Conservation (phyloP, 352 stramenopile genomes). For the Globisporangium alternatum region DNA sequence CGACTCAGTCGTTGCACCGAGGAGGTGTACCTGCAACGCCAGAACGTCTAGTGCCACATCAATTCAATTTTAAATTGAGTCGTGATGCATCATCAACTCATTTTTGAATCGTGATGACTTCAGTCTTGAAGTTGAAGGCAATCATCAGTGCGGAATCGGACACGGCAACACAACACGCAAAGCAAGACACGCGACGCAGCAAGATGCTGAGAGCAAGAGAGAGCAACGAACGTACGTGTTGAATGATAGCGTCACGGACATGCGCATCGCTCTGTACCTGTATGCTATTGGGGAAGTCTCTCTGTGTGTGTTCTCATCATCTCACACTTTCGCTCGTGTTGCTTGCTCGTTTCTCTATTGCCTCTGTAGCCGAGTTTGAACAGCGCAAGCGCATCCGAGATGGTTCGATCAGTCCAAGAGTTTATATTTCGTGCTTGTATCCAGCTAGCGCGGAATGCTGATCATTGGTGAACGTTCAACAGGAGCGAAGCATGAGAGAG, state of each 20-base stretch:
- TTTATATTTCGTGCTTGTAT: neutral
- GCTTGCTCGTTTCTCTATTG: neutral
- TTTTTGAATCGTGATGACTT: constrained; percentile 6
- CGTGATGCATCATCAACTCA: neutral
- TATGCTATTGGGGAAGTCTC: neutral
- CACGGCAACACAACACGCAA: neutral
- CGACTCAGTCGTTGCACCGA: neutral
- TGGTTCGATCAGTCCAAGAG: neutral
- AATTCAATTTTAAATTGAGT: neutral
- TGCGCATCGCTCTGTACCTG: neutral
- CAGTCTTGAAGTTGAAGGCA: constrained; percentile 5
- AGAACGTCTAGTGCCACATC: neutral
- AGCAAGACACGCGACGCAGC: neutral
- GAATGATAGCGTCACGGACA: too few species aligned
- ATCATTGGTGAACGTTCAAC: neutral
- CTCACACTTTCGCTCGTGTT: neutral
- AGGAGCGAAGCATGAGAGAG: neutral
- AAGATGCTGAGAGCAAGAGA: constrained; percentile 10
- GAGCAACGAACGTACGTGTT: neutral
- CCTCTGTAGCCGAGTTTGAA: neutral
- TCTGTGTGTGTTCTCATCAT: neutral
- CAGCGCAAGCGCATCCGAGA: constrained; percentile 5
- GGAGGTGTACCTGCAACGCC: neutral
- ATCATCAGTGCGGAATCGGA: constrained; percentile 11
- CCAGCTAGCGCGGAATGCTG: neutral